Conservation (phyloP, 1,139 yeast genomes). For the Blastobotrys serpentis region DNA sequence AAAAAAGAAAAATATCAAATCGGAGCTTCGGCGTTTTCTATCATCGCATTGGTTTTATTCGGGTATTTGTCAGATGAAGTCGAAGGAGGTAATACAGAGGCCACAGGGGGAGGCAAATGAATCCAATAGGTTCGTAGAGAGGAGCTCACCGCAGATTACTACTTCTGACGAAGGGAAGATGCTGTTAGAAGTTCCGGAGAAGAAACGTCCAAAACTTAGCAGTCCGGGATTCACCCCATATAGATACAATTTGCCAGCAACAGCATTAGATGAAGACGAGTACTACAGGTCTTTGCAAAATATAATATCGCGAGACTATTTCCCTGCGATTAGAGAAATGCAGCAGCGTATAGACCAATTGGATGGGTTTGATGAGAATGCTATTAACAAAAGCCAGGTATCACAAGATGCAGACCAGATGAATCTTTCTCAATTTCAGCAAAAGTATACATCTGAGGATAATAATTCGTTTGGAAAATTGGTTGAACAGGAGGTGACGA, state of each 20-base stretch:
- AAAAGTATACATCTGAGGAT: constrained; percentile 37
- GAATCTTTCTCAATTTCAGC: constrained; percentile 30
- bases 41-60: no score
- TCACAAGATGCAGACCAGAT: constrained; percentile 2
- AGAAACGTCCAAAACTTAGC: not conserved
- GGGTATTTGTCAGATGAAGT: no score
- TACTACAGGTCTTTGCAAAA: constrained; percentile 30
- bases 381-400: no score
- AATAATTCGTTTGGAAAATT: constrained; percentile 32
- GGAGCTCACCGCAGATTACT: constrained; percentile 18
- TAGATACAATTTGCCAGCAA: constrained; percentile 17
- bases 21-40: no score
- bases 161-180: constrained; percentile 24
- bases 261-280: constrained; percentile 35
- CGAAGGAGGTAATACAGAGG: no score
- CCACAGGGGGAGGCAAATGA: no score
- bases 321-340: constrained; percentile 12
- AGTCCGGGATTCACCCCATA: constrained; percentile 1
- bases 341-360: not conserved
- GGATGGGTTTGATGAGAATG: constrained; percentile 26
- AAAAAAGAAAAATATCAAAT: no score
- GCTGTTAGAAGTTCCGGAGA: constrained; percentile 18
- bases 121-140: no score
- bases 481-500: constrained; percentile 1
- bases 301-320: constrained; percentile 36